Percentiles rank a stretch among this genome's conserved stretches.
Evolutionary conservation across 2,329 filamentous ascomycete species (phyloP).

Genomic region (Ceratocystis destructans): DNA sequence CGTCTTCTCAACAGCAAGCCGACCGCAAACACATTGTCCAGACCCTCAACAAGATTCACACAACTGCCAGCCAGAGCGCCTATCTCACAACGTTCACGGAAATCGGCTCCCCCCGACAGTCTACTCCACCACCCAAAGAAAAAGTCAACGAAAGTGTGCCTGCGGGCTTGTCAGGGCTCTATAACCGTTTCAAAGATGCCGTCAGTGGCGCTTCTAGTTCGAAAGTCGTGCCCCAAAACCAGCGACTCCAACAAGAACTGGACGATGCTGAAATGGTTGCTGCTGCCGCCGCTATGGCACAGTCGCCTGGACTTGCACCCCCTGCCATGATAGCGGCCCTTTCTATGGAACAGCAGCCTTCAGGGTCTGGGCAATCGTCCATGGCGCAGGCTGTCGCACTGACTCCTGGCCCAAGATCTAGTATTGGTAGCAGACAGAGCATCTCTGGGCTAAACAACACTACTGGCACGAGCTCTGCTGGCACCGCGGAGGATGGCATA

Average conservation of each 20-base stretch:
- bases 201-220: slow-evolving; percentile 44
- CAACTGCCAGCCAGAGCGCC: slow-evolving; percentile 69
- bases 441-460: slow-evolving; percentile 1
- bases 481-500: not conserved
- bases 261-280: slow-evolving; percentile 31
- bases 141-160: slow-evolving; percentile 66
- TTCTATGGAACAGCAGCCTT: slow-evolving; percentile 28
- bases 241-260: slow-evolving; percentile 26
- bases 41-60: slow-evolving; percentile 77
- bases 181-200: slow-evolving; percentile 69
- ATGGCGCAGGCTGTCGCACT: slow-evolving; percentile 13
- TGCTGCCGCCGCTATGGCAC: slow-evolving; percentile 25
- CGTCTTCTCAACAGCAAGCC: slow-evolving; percentile 26
- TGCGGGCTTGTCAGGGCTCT: slow-evolving; percentile 77
- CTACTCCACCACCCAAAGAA: slow-evolving; percentile 45
- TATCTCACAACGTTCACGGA: slow-evolving; percentile 89
- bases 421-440: slow-evolving; percentile 13
- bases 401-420: slow-evolving; percentile 15
- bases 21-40: slow-evolving; percentile 65
- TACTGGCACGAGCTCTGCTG: not conserved
- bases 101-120: slow-evolving; percentile 59
- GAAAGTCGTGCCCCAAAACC: slow-evolving; percentile 19
- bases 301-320: slow-evolving; percentile 19
- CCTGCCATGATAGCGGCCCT: slow-evolving; percentile 26
- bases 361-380: not conserved